Evolutionary conservation across 257 asterid species (phyloP), one percentile per base, ranked within the genome.

Genomic region (Nicotiana tabacum): DNA sequence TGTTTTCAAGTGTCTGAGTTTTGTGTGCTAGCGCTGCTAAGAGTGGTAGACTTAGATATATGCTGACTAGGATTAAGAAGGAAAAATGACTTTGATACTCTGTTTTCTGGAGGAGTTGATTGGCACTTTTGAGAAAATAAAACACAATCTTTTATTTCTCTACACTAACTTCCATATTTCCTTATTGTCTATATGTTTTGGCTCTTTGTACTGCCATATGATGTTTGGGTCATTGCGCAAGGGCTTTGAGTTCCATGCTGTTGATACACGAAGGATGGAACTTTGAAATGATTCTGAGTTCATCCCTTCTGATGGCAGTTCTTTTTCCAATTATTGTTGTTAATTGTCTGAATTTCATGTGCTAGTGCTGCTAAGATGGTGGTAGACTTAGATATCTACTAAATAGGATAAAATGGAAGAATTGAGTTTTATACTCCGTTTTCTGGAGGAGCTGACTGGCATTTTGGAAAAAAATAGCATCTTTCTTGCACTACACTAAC

Each of bases 171-270:
- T 46, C 13, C 78, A 21, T 70, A 24, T 70, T 70, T 21, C 10
- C 57, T 35, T 43, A 0, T 48, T 70, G 35, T 43, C 78, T 43
- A 43, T 70, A 21, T 70, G 37, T 43, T 43, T 43, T 4, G 16
- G 43, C 16, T 76, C 46, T 15, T 76, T 76, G 80, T 76, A 76
- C 29, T 76, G 64, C 80, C 64, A 48, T 35, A 29, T 76, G 80
- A 76, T 76, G 80, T 76, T 76, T 76, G 64, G 80, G 65, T 76
- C 16, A 76, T 76, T 51, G 80, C 64, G 46, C 80, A 76, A 76
- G 65, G 80, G 80, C 80, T 76, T 51, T 76, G 80, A 76, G 80
- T 76, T 76, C 65, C 80, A 51, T 76, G 46, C 80, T 27, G 0
- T 27, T 76, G 35, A 76, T 51, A 24, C 16, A 12, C 10, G 16